Conservation (phyloP, 805 yeast species). For the Zygosaccharomyces gambellarensis region DNA sequence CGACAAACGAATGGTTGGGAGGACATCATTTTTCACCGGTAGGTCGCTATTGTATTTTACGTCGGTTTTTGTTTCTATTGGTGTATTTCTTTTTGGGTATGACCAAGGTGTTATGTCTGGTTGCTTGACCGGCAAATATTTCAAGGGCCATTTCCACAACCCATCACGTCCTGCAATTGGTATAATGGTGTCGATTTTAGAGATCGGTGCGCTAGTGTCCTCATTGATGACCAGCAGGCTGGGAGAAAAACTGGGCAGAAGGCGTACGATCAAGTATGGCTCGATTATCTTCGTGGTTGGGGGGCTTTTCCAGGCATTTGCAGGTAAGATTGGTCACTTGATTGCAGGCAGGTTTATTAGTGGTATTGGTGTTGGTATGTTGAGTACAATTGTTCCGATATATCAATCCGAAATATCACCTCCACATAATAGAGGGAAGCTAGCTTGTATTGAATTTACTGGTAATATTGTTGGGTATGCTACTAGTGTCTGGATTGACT, state of each 20-base stretch:
- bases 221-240: constrained; percentile 73
- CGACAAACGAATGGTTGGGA: constrained; percentile 15
- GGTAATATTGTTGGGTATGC: constrained; percentile 82
- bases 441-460: constrained; percentile 84
- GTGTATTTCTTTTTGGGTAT: constrained; percentile 69
- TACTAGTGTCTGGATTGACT: constrained; percentile 83
- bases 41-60: constrained; percentile 35
- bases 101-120: constrained; percentile 92
- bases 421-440: constrained; percentile 71
- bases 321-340: constrained; percentile 50
- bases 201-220: constrained; percentile 79
- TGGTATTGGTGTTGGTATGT: constrained; percentile 83
- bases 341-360: constrained; percentile 72
- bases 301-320: constrained; percentile 65
- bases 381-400: constrained; percentile 80
- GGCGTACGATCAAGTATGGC: constrained; percentile 75
- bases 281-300: constrained; percentile 74
- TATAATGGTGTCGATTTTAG: constrained; percentile 81
- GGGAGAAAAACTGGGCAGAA: constrained; percentile 75
- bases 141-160: constrained; percentile 60
- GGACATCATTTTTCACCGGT: constrained; percentile 20
- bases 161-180: constrained; percentile 78
- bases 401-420: constrained; percentile 89
- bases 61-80: constrained; percentile 38
- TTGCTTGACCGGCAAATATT: constrained; percentile 67